Conservation (phyloP, 257 asterid species). For the Capsicum baccatum region DNA sequence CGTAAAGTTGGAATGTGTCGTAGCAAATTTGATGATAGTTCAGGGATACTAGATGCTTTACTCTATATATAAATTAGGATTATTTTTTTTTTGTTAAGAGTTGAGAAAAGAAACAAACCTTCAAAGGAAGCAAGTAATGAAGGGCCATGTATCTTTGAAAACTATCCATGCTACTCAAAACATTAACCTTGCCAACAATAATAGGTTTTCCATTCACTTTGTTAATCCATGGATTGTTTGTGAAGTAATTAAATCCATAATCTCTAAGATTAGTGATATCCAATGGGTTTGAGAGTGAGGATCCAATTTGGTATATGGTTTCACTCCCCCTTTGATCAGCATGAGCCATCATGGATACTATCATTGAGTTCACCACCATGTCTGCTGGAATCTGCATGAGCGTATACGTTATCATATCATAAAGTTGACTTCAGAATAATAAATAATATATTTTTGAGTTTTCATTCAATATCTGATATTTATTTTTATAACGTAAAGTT, state of each 20-base stretch:
- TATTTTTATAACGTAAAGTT: not conserved
- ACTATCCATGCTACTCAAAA: slow-evolving; percentile 64
- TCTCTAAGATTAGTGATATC: slow-evolving; percentile 50
- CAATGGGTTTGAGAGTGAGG: slow-evolving; percentile 79
- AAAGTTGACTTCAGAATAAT: not conserved
- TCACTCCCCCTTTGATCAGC: slow-evolving; percentile 47
- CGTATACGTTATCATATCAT: not conserved
- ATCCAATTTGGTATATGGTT: slow-evolving; percentile 75
- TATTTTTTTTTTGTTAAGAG: not conserved
- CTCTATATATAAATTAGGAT: not conserved
- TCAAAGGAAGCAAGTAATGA: slow-evolving; percentile 74
- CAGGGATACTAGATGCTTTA: too few species aligned
- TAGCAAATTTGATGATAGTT: too few species aligned
- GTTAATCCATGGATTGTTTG: slow-evolving; percentile 75
- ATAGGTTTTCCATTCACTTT: slow-evolving; percentile 65
- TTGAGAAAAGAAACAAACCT: slow-evolving; percentile 48
- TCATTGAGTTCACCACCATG: slow-evolving; percentile 94
- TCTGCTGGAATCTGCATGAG: slow-evolving; percentile 77
- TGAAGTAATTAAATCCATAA: slow-evolving; percentile 57
- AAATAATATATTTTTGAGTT: not conserved
- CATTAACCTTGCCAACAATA: slow-evolving; percentile 60
- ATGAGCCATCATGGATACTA: slow-evolving; percentile 67
- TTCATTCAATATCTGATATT: not conserved
- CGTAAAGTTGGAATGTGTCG: too few species aligned
- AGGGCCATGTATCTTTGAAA: slow-evolving; percentile 64